Evolutionary conservation across 768 basidiomycete genomes (phyloP).

Genomic region (Hericium alpestre): DNA sequence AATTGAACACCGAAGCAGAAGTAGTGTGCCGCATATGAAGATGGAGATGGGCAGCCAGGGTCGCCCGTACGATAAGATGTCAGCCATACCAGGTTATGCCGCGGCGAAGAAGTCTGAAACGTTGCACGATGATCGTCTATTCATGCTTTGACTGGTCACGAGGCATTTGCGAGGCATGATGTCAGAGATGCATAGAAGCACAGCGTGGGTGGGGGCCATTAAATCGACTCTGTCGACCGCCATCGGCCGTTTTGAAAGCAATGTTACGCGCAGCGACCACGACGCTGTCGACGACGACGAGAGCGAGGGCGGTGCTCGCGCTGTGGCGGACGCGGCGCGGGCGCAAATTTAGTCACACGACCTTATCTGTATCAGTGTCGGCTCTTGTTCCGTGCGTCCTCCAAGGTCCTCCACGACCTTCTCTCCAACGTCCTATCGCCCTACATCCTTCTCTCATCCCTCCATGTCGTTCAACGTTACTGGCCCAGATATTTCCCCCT

Average conservation of each 20-base stretch:
- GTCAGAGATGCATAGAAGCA: not conserved
- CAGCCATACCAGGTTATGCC: too few relatives aligned
- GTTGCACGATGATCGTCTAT: too few relatives aligned
- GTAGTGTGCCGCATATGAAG: too few relatives aligned
- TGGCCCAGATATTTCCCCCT: slow-evolving; percentile 5
- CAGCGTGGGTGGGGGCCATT: not conserved
- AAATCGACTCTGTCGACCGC: not conserved
- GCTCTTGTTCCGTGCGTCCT: not conserved
- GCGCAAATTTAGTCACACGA: slow-evolving; percentile 8
- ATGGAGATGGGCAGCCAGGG: too few relatives aligned
- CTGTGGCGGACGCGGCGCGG: not conserved
- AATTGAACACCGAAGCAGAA: too few relatives aligned
- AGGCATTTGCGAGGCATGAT: not conserved
- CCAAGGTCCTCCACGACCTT: too few relatives aligned
- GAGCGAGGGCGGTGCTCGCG: not conserved
- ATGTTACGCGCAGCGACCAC: not conserved
- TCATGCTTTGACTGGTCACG: not conserved
- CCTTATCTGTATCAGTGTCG: not conserved
- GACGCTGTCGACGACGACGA: not conserved
- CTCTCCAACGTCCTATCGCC: not conserved
- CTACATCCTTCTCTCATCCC: not conserved
- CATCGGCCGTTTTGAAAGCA: not conserved
- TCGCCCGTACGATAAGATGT: too few relatives aligned
- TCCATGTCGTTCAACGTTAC: slow-evolving; percentile 10
- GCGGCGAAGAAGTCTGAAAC: too few relatives aligned